Evolutionary conservation across 2,329 filamentous ascomycete species (phyloP), one percentile per base, ranked within the genome.

Genomic region (Plenodomus lindquistii): DNA sequence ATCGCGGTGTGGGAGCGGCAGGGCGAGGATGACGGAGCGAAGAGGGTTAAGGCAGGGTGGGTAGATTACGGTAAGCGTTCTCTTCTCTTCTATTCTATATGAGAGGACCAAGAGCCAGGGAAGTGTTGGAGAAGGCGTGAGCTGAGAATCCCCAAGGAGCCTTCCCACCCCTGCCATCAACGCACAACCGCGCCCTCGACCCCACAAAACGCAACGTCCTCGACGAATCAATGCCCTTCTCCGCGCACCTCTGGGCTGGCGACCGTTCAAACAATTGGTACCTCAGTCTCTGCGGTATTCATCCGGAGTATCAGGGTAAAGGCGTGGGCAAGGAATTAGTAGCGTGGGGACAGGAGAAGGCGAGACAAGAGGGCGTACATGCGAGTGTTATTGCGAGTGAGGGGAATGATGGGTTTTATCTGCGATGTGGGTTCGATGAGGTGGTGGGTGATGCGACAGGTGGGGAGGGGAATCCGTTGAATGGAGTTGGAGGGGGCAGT

Each of bases 401-500:
- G 4, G 71, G 67, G 1, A 77, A 70, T 17, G 73, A 77, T 17
- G 58, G 42, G 0, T 79, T 79, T 45, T 79, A 77, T 48, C 48
- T 63, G 19, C 59, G 53, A 10, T 66, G 63, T 46, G 70, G 72
- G 6, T 76, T 72, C 48, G 66, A 67, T 16, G 60, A 67, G 38
- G 39, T 60, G 6, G 60, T 69, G 2, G 72, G 71, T 3, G 63
- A 58, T 38, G 62, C 63, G 6, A 67, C 54, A n/a, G 58, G 65
- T 20, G 71, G 71, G 10, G 65, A 63, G 31, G 63, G 54, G 6
- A 71, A 71, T 55, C 67, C 66, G 11, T 37, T 74, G 36, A 56
- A 42, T 10, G 57, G 58, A 4, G 56, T 70, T 11, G 53, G 47
- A 36, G 71, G 71, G 2, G 72, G 71, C 0, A 51, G 54, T 18